Evolutionary conservation across 2,329 filamentous ascomycete genomes (phyloP).

Genomic region (Talaromyces islandicus): DNA sequence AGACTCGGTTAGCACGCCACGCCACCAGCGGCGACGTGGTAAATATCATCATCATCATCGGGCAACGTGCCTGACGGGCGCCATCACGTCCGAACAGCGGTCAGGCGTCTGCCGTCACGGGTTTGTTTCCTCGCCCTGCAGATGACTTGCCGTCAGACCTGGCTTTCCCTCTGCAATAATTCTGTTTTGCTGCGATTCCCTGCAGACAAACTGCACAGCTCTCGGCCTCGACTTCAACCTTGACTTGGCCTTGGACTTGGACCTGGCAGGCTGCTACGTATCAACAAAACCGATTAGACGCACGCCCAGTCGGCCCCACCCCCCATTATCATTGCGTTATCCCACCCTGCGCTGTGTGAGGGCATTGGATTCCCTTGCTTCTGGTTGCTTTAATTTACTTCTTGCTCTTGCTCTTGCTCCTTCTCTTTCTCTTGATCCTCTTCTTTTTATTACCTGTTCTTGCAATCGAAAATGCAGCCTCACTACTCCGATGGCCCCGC

Average conservation of each 20-base stretch:
- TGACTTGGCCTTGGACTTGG: not conserved
- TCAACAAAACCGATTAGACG: constrained; percentile 2
- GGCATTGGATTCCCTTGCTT: not conserved
- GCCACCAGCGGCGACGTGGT: not conserved
- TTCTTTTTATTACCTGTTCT: not conserved
- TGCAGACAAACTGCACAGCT: not conserved
- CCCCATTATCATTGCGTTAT: not conserved
- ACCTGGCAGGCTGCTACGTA: not conserved
- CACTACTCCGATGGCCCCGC: constrained; percentile 32
- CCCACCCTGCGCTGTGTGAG: not conserved
- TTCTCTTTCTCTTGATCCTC: not conserved
- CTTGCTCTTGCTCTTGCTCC: not conserved
- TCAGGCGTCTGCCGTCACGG: constrained; percentile 4
- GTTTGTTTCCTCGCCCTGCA: not conserved
- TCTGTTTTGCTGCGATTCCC: not conserved
- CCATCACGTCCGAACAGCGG: constrained; percentile 2
- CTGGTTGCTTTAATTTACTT: not conserved
- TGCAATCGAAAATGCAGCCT: constrained; percentile 29
- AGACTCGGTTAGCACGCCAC: not conserved
- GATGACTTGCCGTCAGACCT: not conserved
- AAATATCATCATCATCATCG: not conserved
- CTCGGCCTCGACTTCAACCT: not conserved
- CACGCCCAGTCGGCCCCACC: constrained; percentile 7
- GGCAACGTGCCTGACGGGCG: constrained; percentile 2
- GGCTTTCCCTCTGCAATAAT: not conserved